Evolutionary conservation across 495 filamentous ascomycete species (phyloP).

Genomic region (Recurvomyces mirabilis): DNA sequence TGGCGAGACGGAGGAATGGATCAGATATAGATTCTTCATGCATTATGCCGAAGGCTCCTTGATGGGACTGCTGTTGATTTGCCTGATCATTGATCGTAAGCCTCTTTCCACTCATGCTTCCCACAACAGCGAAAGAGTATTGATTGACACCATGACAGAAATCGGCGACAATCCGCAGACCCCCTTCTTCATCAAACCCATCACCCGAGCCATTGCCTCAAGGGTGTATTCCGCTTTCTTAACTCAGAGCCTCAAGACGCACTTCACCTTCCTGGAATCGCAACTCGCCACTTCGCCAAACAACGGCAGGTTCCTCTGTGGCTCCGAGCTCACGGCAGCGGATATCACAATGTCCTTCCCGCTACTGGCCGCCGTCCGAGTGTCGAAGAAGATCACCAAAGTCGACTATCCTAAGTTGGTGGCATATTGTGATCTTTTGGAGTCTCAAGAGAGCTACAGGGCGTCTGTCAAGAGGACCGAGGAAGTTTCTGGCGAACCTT

Average conservation of each 20-base stretch:
- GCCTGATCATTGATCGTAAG: constrained; percentile 47
- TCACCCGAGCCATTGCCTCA: constrained; percentile 52
- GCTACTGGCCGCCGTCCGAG: constrained; percentile 45
- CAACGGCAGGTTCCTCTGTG: constrained; percentile 59
- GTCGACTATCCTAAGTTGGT: neutral
- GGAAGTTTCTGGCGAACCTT: neutral
- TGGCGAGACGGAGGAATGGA: constrained; percentile 64
- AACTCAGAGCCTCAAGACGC: constrained; percentile 48
- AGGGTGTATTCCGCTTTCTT: constrained; percentile 52
- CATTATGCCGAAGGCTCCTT: constrained; percentile 75
- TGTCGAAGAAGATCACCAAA: constrained; percentile 12
- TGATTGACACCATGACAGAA: constrained; percentile 26
- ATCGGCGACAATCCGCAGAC: constrained; percentile 49
- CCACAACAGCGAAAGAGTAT: neutral
- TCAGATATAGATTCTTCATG: constrained; percentile 61
- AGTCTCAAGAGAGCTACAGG: neutral
- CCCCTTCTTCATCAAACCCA: constrained; percentile 78
- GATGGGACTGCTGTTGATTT: constrained; percentile 56
- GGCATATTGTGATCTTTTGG: neutral
- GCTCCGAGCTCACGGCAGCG: constrained; percentile 57
- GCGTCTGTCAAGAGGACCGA: neutral
- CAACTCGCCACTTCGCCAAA: constrained; percentile 54
- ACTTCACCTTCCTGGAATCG: constrained; percentile 62
- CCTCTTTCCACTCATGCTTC: constrained; percentile 2
- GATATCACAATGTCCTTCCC: constrained; percentile 77